These are phyloP conservation scores for Leccinellum rugosiceps DNA, from an alignment of 768 basidiomycete species.

Conservation along the genomic window DNA sequence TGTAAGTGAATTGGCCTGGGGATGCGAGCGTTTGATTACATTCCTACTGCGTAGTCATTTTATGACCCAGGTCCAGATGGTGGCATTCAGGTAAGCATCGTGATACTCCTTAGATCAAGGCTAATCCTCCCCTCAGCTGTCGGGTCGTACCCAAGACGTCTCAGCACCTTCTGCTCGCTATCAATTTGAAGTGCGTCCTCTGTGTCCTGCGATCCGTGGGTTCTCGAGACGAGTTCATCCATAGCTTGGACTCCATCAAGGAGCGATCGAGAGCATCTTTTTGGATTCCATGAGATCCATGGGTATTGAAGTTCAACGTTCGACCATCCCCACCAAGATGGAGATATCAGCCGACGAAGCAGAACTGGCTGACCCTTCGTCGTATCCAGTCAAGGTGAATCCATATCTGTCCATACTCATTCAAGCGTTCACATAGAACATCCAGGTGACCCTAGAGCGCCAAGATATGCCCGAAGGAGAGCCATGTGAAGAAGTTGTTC, in stretches of 20 bases:
- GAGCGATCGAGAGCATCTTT: slow-evolving; percentile 33
- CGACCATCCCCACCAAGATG: slow-evolving; percentile 27
- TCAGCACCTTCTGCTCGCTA: slow-evolving; percentile 60
- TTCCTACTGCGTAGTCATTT: slow-evolving; percentile 51
- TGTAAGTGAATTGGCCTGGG: slow-evolving; percentile 36
- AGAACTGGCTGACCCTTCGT: slow-evolving; percentile 17
- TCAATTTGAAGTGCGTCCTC: slow-evolving; percentile 57
- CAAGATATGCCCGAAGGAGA: slow-evolving; percentile 30
- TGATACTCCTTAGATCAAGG: neutral
- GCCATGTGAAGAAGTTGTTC: slow-evolving; percentile 50
- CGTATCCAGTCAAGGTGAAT: neutral
- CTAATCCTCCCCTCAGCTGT: slow-evolving; percentile 41
- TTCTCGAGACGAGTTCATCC: slow-evolving; percentile 6
- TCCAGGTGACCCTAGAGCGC: slow-evolving; percentile 20
- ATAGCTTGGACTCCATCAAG: slow-evolving; percentile 33
- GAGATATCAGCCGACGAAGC: slow-evolving; percentile 27
- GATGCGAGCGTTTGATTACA: neutral
- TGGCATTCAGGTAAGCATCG: slow-evolving; percentile 50
- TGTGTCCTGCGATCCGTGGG: neutral
- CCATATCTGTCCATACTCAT: slow-evolving; percentile 12
- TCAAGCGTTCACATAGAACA: slow-evolving; percentile 12
- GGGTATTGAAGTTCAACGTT: slow-evolving; percentile 34
- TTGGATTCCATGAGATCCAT: slow-evolving; percentile 24
- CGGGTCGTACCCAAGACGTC: slow-evolving; percentile 59
- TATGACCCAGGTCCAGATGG: slow-evolving; percentile 64